Base-by-base conservation (phyloP, 805 yeast species). In the Saccharomycopsis fermentans region DNA sequence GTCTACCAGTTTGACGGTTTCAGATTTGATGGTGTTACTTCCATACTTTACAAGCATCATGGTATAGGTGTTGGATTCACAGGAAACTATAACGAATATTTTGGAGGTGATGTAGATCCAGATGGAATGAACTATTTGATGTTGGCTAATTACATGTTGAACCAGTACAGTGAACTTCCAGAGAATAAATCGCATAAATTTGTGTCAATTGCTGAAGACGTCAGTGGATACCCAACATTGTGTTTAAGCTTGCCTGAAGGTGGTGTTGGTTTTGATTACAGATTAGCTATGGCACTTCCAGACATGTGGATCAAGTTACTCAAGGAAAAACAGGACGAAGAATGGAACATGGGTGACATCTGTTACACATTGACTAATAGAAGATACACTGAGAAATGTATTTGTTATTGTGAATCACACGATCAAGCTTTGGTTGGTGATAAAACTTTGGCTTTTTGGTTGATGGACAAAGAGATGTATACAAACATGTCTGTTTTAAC, bases 361-460 rank as follows among this genome's bases (percentile, higher is more conserved):
- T 84, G 83, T 21, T 84, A 81, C 68, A 88, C 96, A 1, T 77
- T 92, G 65, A 83, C 96, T 36, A 94, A 92, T 72, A 80, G 98
- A 67, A 80, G 99, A 63, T 83, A 90, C 70, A 82, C 83, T 47
- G 98, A 92, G 71, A 84, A 82, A 68, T 91, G 97, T 56, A 88
- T 92, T 64, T 85, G 94, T 2, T 92, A 92, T 68, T 87, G 95
- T 63, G 99, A 92, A 73, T 86, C 95, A 16, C 99, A 92, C 69
- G 99, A 92, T 70, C 99, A 92, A 74, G 98, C 98, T 6, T 77
- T 92, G 58, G 99, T 92, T 24, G 99, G 99, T 56, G 99, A 92
- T 70, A 92, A 92, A 70, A 89, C 97, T 2, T 73, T 92, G 60
- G 98, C 98, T 0, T 92, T 92, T 69, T 94, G 99, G 99, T 78